Evolutionary conservation across 208 protist genomes (phyloP), one percentile per base, ranked within the genome.

Genomic region (Trypanosoma brucei): DNA sequence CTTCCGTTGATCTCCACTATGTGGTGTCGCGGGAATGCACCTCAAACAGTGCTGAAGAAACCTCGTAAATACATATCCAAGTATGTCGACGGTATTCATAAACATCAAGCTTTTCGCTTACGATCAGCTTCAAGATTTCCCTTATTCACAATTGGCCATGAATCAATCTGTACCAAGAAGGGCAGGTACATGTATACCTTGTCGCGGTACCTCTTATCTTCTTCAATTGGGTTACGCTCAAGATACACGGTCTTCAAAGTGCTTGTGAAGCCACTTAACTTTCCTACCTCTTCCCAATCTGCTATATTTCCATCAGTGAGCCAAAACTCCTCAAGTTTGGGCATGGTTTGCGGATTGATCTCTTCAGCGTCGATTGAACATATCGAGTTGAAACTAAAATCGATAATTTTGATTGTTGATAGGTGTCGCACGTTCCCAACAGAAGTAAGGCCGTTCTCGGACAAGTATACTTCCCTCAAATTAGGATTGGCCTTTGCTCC

Each of bases 301-400:
- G 76, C 78, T 48, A 96, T 75, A 49, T 91, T 93, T 5, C 78
- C 89, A 51, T 95, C 86, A 5, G 88, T 96, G 13, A 94, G 71
- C 89, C 92, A 96, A 60, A 96, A 96, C 59, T 96, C 88, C 58
- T 89, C 65, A 9, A 96, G 75, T 22, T 69, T 39, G 3, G 88
- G 85, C 81, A 94, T 83, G 36, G 81, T 92, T 14, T 51, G 49
- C 0, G 68, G 55, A 65, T 91, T 91, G 22, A 95, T 69, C 5
- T 77, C 72, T 5, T 75, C 70, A 8, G 67, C 75, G 67, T 86
- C 86, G 61, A 96, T 92, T 42, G 38, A 54, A 31, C 65, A 64
- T 40, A 96, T 91, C 0, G 86, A 82, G 64, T 96, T 94, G 71
- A 92, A 91, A 59, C 85, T 92, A 69, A 88, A 79, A 56, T 96